Evolutionary conservation across 148 eudicot species (phyloP).

Genomic region (Polygonum aviculare): DNA sequence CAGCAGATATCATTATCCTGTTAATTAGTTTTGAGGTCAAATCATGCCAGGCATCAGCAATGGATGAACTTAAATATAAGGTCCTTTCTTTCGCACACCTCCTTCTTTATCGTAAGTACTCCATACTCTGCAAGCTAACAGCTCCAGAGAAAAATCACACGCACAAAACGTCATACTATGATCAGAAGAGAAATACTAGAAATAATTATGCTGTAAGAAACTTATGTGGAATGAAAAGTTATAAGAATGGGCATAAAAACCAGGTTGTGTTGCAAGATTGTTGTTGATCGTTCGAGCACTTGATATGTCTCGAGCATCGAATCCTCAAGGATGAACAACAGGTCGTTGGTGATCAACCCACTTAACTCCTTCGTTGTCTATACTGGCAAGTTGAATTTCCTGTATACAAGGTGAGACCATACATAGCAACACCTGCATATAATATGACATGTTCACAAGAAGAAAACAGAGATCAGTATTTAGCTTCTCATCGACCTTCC

Average conservation of each 20-base stretch:
- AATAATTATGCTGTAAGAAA: background rate
- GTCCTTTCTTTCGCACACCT: slow-evolving; percentile 44
- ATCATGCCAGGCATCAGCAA: slow-evolving; percentile 46
- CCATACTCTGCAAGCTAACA: slow-evolving; percentile 62
- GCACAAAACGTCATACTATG: background rate
- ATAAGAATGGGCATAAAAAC: slow-evolving; percentile 18
- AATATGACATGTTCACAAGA: no score
- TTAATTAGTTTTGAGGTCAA: slow-evolving; percentile 44
- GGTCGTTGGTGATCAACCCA: slow-evolving; percentile 25
- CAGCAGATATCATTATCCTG: no score
- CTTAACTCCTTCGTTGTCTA: slow-evolving; percentile 17
- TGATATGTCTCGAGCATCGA: slow-evolving; percentile 35
- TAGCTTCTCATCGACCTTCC: no score
- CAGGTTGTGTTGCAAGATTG: no score
- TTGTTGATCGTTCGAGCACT: slow-evolving; percentile 23
- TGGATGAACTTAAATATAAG: slow-evolving; percentile 33
- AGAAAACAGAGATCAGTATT: no score
- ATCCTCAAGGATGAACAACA: slow-evolving; percentile 16
- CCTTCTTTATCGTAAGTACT: slow-evolving; percentile 73
- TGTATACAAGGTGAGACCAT: no score
- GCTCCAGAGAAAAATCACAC: slow-evolving; percentile 13
- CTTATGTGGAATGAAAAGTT: background rate
- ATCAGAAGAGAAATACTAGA: background rate
- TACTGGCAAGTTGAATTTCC: slow-evolving; percentile 23
- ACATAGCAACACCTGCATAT: no score